phyloP scores from a whole-genome alignment of 805 yeast genomes.

The Nakazawaea ambrosiae region DNA sequence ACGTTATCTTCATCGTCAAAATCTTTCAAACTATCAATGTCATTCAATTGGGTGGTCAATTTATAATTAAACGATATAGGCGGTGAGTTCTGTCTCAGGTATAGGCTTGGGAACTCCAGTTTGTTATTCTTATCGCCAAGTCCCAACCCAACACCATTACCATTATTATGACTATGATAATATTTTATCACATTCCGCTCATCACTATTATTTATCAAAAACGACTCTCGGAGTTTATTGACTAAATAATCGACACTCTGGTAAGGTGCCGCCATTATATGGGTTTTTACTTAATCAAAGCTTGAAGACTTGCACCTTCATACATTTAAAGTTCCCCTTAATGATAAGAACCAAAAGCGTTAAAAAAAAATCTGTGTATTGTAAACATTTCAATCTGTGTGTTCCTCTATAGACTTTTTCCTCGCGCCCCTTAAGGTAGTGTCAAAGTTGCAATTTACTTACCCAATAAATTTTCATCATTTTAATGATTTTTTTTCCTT shows the following conservation, averaged over 20 bases:
- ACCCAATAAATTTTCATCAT: too few species aligned
- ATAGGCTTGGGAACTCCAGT: slow-evolving; percentile 1
- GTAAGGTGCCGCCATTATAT: slow-evolving; percentile 9
- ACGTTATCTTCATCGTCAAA: slow-evolving; percentile 4
- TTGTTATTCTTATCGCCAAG: too few species aligned
- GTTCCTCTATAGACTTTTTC: too few species aligned
- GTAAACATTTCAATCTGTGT: too few species aligned
- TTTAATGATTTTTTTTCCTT: too few species aligned
- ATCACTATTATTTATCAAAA: slow-evolving; percentile 2
- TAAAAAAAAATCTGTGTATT: too few species aligned
- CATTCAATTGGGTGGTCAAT: slow-evolving; percentile 3
- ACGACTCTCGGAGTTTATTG: slow-evolving; percentile 5
- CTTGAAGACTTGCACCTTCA: too few species aligned
- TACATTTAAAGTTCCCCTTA: too few species aligned
- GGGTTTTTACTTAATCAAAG: too few species aligned
- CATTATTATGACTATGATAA: background rate
- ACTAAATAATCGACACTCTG: slow-evolving; percentile 3
- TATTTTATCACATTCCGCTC: slow-evolving; percentile 5
- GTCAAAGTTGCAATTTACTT: too few species aligned
- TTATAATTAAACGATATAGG: slow-evolving; percentile 12
- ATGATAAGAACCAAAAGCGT: too few species aligned
- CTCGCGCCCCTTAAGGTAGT: too few species aligned
- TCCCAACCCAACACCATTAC: background rate
- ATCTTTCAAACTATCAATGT: background rate
- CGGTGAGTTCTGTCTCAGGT: slow-evolving; percentile 1